phyloP scores from a whole-genome alignment of 2,329 filamentous ascomycete genomes.

The Exophiala sp. region DNA sequence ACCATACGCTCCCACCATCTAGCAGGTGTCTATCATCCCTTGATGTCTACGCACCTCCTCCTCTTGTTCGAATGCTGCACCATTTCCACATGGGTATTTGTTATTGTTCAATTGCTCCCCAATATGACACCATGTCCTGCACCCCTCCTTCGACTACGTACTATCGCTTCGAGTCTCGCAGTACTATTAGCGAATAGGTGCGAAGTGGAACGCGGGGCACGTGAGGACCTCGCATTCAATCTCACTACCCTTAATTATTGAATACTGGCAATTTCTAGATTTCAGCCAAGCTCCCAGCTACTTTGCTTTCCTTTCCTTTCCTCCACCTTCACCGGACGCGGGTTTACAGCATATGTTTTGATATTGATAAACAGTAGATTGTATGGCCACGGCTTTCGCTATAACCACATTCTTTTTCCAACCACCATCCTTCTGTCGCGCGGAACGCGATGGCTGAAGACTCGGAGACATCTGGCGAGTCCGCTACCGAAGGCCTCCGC shows the following conservation, averaged over 20 bases:
- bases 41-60: background rate
- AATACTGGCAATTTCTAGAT: background rate
- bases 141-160: too few relatives aligned
- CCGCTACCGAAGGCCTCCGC: conserved; percentile 39
- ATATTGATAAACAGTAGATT: too few relatives aligned
- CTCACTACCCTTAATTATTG: too few relatives aligned
- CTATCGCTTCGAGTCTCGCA: too few relatives aligned
- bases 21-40: too few relatives aligned
- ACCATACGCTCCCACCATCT: too few relatives aligned
- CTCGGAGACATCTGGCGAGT: conserved; percentile 10
- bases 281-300: background rate
- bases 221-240: background rate
- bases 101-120: background rate
- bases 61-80: background rate
- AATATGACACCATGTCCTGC: conserved; percentile 3
- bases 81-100: background rate
- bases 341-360: background rate
- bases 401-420: background rate
- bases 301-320: background rate
- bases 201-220: background rate
- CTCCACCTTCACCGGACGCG: background rate
- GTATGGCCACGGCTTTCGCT: background rate
- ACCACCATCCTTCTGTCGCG: background rate
- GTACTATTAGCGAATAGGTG: background rate
- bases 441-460: conserved; percentile 6